Conservation (phyloP, 495 filamentous ascomycete species). For the Trichoderma orchidacearum region DNA sequence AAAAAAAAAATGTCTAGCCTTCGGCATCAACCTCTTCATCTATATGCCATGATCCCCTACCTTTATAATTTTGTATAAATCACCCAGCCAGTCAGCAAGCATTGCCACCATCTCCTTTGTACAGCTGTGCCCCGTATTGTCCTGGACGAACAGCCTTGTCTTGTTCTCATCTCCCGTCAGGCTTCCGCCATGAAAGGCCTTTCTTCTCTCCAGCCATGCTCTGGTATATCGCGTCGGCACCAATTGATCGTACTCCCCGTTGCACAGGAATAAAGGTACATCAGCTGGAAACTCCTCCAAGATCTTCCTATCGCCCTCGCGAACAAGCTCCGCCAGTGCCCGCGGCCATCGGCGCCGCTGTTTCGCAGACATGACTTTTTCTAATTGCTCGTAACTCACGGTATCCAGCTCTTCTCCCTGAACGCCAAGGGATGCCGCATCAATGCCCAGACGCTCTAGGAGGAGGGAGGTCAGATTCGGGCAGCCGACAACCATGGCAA, state of each 20-base stretch:
- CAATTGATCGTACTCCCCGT: slow-evolving; percentile 5
- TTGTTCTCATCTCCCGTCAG: not conserved
- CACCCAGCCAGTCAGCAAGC: slow-evolving; percentile 6
- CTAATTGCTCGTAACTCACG: slow-evolving; percentile 3
- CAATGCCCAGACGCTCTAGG: slow-evolving; percentile 6
- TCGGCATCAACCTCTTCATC: too few species aligned
- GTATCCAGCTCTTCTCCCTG: not conserved
- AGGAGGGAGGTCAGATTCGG: slow-evolving; percentile 7
- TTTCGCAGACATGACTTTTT: slow-evolving; percentile 4
- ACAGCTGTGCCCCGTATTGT: slow-evolving; percentile 9
- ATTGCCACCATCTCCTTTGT: slow-evolving; percentile 9
- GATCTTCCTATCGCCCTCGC: slow-evolving; percentile 7
- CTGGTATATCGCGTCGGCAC: slow-evolving; percentile 6
- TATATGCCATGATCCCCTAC: too few species aligned
- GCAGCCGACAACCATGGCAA: slow-evolving; percentile 8
- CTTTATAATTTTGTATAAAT: not conserved
- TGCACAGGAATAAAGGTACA: slow-evolving; percentile 6
- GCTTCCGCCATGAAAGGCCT: not conserved
- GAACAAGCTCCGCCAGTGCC: slow-evolving; percentile 3
- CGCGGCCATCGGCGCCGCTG: slow-evolving; percentile 6
- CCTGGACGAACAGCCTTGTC: slow-evolving; percentile 5
- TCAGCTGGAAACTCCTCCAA: slow-evolving; percentile 6
- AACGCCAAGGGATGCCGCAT: slow-evolving; percentile 1
- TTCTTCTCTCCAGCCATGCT: slow-evolving; percentile 5
- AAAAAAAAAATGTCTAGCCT: too few species aligned